Base-by-base conservation (phyloP, 2,329 filamentous ascomycete species). In the Trichoderma hamatum region DNA sequence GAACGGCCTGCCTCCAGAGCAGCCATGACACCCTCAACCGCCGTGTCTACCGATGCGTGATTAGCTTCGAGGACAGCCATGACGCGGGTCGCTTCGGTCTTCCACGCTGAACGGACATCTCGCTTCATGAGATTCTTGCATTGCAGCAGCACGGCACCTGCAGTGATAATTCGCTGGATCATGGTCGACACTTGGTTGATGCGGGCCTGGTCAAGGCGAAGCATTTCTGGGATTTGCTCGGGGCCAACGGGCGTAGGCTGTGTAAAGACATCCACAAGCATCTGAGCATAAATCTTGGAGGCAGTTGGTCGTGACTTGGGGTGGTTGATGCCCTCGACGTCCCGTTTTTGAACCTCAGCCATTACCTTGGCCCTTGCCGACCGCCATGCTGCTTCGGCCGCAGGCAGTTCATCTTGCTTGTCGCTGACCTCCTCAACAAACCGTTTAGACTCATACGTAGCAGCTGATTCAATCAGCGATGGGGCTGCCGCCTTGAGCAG, bases 91-190 rank as follows among this genome's bases (percentile, higher is more conserved):
- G 91, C 90, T 78, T 94, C 90, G 28, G 84, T 87, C 78, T 90
- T 92, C 92, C 92, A 96, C 24, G 90, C 88, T 14, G 87, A 86
- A 55, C 92, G 88, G 3, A 93, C 91, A 75, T 95, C 92, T 19
- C 92, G 88, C 80, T 94, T 94, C 36, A 96, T 85, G 9, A 95
- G 83, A 73, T 94, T 95, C 82, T 96, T 96, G 78, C 90, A 91
- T 63, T 93, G 93, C 16, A 95, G 81, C 32, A 94, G 82, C 59
- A 95, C 90, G 0, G 92, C 90, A 1, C 90, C 91, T 3, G 91
- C 87, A 1, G 91, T 91, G 26, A 92, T 87, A 73, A 95, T 90
- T 55, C 88, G 86, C 56, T 80, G 80, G 0, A 81, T 74, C 72
- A 74, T 79, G 24, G 72, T 75, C 0, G 81, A 82, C 11, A 82